Evolutionary conservation across 208 protist genomes (phyloP), one percentile per base, ranked within the genome.

Genomic region (Crithidia brevicula): DNA sequence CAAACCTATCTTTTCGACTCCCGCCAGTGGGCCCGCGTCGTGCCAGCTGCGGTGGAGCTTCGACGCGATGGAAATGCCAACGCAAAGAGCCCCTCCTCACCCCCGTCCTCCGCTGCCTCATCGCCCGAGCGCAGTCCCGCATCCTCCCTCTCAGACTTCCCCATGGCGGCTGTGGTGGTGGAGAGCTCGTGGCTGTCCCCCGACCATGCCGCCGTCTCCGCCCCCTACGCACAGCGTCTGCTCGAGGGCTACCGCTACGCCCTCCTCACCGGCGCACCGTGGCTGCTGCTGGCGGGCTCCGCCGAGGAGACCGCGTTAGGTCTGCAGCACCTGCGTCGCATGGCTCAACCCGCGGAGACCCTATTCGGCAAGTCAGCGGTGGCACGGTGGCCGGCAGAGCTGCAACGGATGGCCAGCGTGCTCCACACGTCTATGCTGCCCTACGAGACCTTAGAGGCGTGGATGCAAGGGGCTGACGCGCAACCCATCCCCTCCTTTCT

Each of bases 251-350:
- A 82, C 20, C 85, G 85, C 33, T 70, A 76, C 46, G 85, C 85
- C 10, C 73, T 94, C 0, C 49, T 94, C 15, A 81, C 58, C 10
- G 88, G 88, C 16, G 56, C 88, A 20, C 85, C 83, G 52, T 88
- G 82, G 82, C n/a, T 94, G 28, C 57, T 94, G 16, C 54, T 91
- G 38, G 60, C 74, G 11, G 77, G 78, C 13, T 38, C 62, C 0
- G 47, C 47, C 3, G 59, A 34, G 31, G 80, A 85, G 57, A 65
- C 74, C 4, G 50, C 51, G 13, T 13, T 79, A 49, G 80, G 58
- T 28, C 40, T 61, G 40, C 67, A 73, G 62, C 65, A 72, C 43
- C 50, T 84, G 23, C 61, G 64, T 22, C 42, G n/a, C 20, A 25
- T 77, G 3, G 31, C 50, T 4, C 4, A 56, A 30, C 67, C 74